Percentiles rank a stretch among this genome's conserved stretches.
Evolutionary conservation across 2,329 filamentous ascomycete species (phyloP).

Genomic region (Colletotrichum sp.): DNA sequence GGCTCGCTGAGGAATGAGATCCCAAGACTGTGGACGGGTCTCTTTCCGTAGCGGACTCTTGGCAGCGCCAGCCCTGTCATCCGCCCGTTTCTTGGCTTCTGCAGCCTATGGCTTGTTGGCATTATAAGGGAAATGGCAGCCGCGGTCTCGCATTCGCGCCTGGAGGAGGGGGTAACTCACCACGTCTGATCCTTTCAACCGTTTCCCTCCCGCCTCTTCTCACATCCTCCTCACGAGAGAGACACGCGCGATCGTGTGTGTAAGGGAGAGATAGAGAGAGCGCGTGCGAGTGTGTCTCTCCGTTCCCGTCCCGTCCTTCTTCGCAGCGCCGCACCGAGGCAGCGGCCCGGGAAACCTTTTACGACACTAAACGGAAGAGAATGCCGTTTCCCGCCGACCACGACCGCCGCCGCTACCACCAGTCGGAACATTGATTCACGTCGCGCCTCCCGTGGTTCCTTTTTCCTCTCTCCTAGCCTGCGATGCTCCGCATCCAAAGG

Average conservation of each 20-base stretch:
- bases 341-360: background rate
- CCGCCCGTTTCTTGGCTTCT: conserved; percentile 10
- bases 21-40: conserved; percentile 11
- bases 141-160: background rate
- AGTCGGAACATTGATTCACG: background rate
- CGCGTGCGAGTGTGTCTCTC: background rate
- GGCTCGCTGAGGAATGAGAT: conserved; percentile 2
- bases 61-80: conserved; percentile 18
- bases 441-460: background rate
- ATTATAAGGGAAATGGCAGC: conserved; percentile 19
- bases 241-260: background rate
- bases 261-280: background rate
- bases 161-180: background rate
- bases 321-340: background rate
- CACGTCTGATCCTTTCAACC: background rate
- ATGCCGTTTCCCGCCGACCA: conserved; percentile 5
- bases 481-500: conserved; percentile 7
- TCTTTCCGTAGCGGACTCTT: conserved; percentile 15
- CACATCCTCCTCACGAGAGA: background rate
- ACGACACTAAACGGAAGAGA: background rate
- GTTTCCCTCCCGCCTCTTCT: background rate
- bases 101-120: background rate
- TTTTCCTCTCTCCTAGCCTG: background rate
- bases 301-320: background rate
- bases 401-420: background rate